Conservation (phyloP, 1,284 basidiomycete species). For the Ustilago shanxiensis region DNA sequence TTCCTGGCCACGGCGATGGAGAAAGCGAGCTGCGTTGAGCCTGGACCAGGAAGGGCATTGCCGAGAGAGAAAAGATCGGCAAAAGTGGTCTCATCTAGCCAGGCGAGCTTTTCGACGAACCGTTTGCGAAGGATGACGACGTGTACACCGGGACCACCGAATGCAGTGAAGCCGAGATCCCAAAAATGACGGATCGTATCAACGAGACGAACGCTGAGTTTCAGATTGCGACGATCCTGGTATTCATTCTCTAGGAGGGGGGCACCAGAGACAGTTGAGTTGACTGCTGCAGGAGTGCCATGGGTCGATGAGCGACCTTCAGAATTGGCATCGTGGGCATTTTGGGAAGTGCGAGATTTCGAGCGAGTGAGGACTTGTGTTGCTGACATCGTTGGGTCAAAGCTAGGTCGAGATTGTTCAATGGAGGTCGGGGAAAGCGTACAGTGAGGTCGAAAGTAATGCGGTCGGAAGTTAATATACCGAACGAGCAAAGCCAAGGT, state of each 20-base stretch:
- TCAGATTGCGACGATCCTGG: conserved; percentile 37
- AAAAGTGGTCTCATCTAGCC: conserved; percentile 61
- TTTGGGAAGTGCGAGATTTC: conserved; percentile 13
- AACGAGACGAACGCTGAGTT: conserved; percentile 40
- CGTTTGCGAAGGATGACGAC: conserved; percentile 53
- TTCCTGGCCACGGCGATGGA: conserved; percentile 70
- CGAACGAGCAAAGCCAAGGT: background rate
- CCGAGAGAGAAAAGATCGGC: conserved; percentile 72
- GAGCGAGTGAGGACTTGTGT: conserved; percentile 26
- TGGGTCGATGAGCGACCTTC: conserved; percentile 1
- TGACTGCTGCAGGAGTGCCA: conserved; percentile 1
- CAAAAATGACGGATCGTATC: conserved; percentile 54
- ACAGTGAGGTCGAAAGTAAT: background rate
- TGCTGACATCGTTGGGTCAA: conserved; percentile 18
- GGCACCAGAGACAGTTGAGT: conserved; percentile 3
- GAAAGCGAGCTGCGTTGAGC: conserved; percentile 71
- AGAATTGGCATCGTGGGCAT: background rate
- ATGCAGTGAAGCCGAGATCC: conserved; percentile 58
- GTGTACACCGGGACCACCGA: conserved; percentile 48
- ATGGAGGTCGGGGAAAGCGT: background rate
- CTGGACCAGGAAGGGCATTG: conserved; percentile 72
- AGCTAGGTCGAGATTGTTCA: background rate
- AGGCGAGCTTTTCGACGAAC: conserved; percentile 58
- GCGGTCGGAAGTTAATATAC: background rate
- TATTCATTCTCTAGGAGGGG: conserved; percentile 16